Evolutionary conservation across 805 yeast genomes (phyloP).

Genomic region (Kluyveromyces wickerhamii): DNA sequence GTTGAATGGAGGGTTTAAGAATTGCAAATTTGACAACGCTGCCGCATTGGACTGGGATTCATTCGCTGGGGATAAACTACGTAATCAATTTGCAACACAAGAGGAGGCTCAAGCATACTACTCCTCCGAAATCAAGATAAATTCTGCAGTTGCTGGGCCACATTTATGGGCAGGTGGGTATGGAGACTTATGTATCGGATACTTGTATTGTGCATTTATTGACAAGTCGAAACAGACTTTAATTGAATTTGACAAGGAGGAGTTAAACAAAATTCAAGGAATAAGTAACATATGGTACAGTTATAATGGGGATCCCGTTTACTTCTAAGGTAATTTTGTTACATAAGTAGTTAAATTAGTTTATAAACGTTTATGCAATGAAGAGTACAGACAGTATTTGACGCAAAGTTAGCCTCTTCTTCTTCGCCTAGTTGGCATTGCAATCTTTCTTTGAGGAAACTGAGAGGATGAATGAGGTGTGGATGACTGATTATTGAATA

Average conservation of each 20-base stretch:
- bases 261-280: background rate
- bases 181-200: constrained; percentile 5
- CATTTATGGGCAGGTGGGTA: constrained; percentile 4
- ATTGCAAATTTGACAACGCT: constrained; percentile 14
- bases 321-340: too few species aligned
- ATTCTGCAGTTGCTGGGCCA: background rate
- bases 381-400: too few species aligned
- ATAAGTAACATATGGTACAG: constrained; percentile 5
- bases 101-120: background rate
- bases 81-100: background rate
- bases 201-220: constrained; percentile 5
- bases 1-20: constrained; percentile 28
- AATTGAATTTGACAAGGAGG: background rate
- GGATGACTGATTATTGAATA: constrained; percentile 4
- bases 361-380: too few species aligned
- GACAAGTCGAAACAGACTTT: background rate
- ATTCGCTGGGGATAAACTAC: background rate
- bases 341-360: too few species aligned
- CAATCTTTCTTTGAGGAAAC: constrained; percentile 5
- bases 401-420: constrained; percentile 2
- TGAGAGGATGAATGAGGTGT: background rate
- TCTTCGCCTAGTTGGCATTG: constrained; percentile 8
- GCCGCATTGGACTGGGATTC: constrained; percentile 3
- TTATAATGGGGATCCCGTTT: background rate
- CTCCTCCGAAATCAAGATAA: background rate